Base-by-base conservation (phyloP, 352 stramenopile genomes). In the Halophytophthora batemanensis region DNA sequence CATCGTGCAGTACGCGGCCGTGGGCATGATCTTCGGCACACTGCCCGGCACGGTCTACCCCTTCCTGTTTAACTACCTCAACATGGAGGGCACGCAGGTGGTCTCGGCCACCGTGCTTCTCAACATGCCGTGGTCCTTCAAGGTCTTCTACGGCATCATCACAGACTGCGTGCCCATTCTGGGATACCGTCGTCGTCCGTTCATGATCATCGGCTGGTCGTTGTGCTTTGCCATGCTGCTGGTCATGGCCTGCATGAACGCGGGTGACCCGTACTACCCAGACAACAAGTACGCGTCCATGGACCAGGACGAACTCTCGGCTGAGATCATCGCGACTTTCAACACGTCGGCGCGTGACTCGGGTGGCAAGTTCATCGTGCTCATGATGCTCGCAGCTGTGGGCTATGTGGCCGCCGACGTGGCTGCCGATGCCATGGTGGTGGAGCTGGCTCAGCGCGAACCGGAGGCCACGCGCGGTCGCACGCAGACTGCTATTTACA, bases 201-300 rank as follows among this genome's bases (percentile, higher is more conserved):
- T 65, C 48, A 80, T 84, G 64, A 43, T 81, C 17, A 58, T 83
- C 37, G 73, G 73, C n/a, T 83, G 73, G 73, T 44, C 53, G 6
- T 22, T 78, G 0, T 82, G 59, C 39, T 54, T 74, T 28, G 13
- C 61, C 1, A 76, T 74, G 61, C 49, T 82, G 4, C 17, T 83
- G 21, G 29, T 80, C 29, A 80, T 87, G 65, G 52, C 60, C 1
- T 66, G 48, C 11, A 65, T 65, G 40, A 37, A 61, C 7, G 49
- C 65, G 10, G 67, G 71, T 5, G 33, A 34, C 2, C 75, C 75
- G 21, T 87, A 89, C 59, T 89, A 72, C 51, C 44, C 56, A 1
- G 41, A 63, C 35, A 48, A 42, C 48, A 57, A 43, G 33, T 67
- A 67, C 43, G 47, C 53, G 3, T 48, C 48, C 19, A 67, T 67